phyloP scores from a whole-genome alignment of 2,329 filamentous ascomycete species.

The Aschersonia sp. region DNA sequence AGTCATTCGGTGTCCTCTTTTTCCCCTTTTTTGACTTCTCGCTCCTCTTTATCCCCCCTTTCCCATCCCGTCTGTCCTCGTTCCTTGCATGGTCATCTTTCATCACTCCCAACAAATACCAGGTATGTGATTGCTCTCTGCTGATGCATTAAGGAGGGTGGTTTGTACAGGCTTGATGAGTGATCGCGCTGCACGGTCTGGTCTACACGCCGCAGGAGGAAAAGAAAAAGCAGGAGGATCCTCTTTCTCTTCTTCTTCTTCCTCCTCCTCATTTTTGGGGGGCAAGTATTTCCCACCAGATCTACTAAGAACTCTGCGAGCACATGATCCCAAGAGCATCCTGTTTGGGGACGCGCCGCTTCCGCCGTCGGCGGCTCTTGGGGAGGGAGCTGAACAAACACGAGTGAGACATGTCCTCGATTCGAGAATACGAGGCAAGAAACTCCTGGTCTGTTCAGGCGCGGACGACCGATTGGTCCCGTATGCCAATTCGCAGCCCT shows the following conservation, averaged over 20 bases:
- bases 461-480: slow-evolving; percentile 60
- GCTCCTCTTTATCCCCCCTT: too few relatives aligned
- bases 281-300: slow-evolving; percentile 61
- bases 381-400: slow-evolving; percentile 3
- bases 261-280: slow-evolving; percentile 46
- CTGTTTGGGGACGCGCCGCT: slow-evolving; percentile 40
- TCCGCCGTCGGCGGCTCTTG: slow-evolving; percentile 11
- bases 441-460: slow-evolving; percentile 49
- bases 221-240: too few relatives aligned
- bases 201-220: slow-evolving; percentile 28
- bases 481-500: slow-evolving; percentile 42
- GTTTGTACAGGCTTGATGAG: slow-evolving; percentile 44
- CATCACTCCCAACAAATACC: too few relatives aligned
- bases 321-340: slow-evolving; percentile 61
- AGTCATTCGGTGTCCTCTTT: slow-evolving; percentile 10
- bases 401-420: slow-evolving; percentile 29
- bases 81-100: too few relatives aligned
- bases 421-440: slow-evolving; percentile 42
- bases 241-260: too few relatives aligned
- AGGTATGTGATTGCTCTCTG: background rate
- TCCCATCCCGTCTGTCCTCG: too few relatives aligned
- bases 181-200: slow-evolving; percentile 59
- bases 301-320: slow-evolving; percentile 47
- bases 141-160: background rate
- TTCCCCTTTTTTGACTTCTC: too few relatives aligned